These are phyloP conservation scores for Eucalyptus brandiana DNA, from an alignment of 345 rosid genomes.

Conservation along the genomic window DNA sequence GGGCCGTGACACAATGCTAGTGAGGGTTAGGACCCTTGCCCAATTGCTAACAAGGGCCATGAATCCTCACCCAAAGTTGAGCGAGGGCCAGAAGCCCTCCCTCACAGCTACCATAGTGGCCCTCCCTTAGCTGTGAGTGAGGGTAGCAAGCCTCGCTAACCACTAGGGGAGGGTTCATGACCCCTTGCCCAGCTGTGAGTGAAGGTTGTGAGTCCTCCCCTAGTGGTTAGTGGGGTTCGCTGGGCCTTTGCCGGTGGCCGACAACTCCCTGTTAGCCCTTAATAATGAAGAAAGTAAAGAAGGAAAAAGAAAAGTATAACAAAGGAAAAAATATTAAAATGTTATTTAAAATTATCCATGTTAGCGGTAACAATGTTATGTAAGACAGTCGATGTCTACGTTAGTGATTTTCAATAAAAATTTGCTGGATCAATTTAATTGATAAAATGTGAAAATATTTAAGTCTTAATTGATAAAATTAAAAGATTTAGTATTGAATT, in stretches of 20 bases:
- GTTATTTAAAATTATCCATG: too few relatives aligned
- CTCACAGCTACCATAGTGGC: too few relatives aligned
- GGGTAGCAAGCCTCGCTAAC: background rate
- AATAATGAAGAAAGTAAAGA: too few relatives aligned
- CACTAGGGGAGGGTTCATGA: background rate
- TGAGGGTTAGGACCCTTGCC: background rate
- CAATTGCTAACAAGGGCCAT: too few relatives aligned
- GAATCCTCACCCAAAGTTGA: too few relatives aligned
- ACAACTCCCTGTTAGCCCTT: too few relatives aligned
- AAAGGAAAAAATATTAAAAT: too few relatives aligned
- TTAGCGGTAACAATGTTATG: accelerated
- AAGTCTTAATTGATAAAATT: too few relatives aligned
- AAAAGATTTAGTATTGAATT: too few relatives aligned
- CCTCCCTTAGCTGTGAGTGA: background rate
- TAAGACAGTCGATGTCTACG: too few relatives aligned
- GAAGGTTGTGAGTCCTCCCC: background rate
- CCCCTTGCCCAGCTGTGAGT: background rate
- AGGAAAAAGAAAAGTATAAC: background rate
- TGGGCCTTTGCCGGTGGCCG: accelerated
- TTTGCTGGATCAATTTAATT: too few relatives aligned
- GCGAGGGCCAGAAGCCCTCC: background rate
- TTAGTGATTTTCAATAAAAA: background rate
- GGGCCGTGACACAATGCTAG: too few relatives aligned
- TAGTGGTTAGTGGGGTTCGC: background rate
- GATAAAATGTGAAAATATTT: background rate